A percentile compares a stretch with the other conserved stretches of the same genome.
Evolutionary conservation across 768 basidiomycete genomes (phyloP).

Genomic region (Rhodotorula sphaerocarpa): DNA sequence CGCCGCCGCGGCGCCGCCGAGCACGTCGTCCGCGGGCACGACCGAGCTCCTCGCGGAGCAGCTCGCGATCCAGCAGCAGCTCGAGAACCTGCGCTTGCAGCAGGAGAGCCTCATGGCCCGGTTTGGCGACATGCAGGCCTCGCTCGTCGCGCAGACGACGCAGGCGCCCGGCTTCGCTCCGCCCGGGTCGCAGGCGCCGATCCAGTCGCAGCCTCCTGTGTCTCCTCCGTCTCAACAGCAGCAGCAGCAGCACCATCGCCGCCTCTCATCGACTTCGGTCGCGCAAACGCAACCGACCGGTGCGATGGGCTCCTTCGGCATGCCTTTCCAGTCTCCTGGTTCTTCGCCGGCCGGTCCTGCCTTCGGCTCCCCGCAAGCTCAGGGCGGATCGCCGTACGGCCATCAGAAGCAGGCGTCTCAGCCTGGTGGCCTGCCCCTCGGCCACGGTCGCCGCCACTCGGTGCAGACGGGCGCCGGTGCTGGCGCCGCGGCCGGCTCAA

Average conservation of each 20-base stretch:
- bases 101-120: constrained; percentile 84
- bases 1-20: constrained; percentile 8
- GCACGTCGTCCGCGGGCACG: constrained; percentile 4
- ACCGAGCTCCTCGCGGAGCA: constrained; percentile 88
- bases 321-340: constrained; percentile 1
- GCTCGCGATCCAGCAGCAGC: constrained; percentile 84
- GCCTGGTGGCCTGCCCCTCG: constrained; percentile 45
- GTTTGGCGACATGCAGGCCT: constrained; percentile 70
- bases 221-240: no score
- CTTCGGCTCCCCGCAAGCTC: neutral
- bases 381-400: neutral
- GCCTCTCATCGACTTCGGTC: neutral
- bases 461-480: constrained; percentile 52
- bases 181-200: constrained; percentile 5
- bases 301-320: constrained; percentile 32
- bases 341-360: neutral
- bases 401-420: constrained; percentile 51
- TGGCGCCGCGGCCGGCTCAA: neutral
- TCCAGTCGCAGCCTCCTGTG: neutral
- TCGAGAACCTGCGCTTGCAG: constrained; percentile 80
- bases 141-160: neutral
- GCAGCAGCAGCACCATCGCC: neutral
- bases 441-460: constrained; percentile 76
- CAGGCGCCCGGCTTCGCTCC: neutral
- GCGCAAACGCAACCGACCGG: constrained; percentile 18